Evolutionary conservation across 768 basidiomycete genomes (phyloP), one percentile per base, ranked within the genome.

Genomic region (Gyrodon lividus): DNA sequence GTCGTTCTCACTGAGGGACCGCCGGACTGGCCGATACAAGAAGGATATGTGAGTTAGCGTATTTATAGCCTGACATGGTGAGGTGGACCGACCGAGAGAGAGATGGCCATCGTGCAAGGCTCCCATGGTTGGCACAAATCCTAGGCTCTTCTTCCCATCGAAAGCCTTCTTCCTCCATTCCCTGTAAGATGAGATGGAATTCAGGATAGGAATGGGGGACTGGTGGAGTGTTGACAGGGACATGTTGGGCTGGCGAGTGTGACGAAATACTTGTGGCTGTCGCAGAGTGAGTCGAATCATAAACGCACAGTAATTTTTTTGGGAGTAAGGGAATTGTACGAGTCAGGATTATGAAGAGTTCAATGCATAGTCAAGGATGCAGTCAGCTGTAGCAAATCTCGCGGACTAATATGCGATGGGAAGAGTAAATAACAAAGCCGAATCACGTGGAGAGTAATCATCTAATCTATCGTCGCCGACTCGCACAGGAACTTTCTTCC

Each of bases 111-210:
- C 84, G 66, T 99, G 97, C 38, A 99, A 72, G 2, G 96, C 96
- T 19, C 96, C 96, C 96, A 98, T 98, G 10, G 97, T 99, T 0
- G 97, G 82, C n/a, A 99, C 93, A 52, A 89, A 91, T 0, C 97
- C 97, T 5, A 99, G 92, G 1, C 82, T 78, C 63, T 84, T 79
- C 26, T 74, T 72, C 40, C 74, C 70, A 1, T 77, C 74, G 52
- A 80, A 81, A 0, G 84, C 89, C 28, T 70, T 70, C 43, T 75
- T 69, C 22, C 96, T 73, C 96, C 97, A 99, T 73, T 72, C 69
- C 34, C 90, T 77, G 60, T 81, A 87, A 0, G 77, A 70, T 5
- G 77, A 65, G 22, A 92, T 75, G 0, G 86, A 81, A 8, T 74
- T 80, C 56, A 92, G 79, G 46, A 80, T 62, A 22, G 68, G 64